Conservation (phyloP, 768 basidiomycete species). For the Pleurotus citrinopileatus region DNA sequence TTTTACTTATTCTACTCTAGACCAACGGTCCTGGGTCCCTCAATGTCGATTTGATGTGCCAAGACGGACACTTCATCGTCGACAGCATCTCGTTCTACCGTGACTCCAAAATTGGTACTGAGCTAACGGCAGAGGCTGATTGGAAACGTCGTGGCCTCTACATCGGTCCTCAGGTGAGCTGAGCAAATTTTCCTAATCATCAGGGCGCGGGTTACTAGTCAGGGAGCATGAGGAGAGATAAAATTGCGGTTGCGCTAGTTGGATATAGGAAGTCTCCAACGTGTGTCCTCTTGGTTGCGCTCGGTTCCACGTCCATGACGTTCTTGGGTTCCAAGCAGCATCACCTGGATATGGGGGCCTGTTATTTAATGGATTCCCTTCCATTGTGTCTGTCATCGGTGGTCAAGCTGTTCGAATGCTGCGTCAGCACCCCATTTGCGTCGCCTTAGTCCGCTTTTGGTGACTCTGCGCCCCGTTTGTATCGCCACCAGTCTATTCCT, state of each 20-base stretch:
- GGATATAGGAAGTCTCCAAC: background rate
- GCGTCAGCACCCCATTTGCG: background rate
- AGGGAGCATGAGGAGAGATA: background rate
- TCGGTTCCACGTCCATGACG: background rate
- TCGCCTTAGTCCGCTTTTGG: background rate
- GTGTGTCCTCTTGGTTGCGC: background rate
- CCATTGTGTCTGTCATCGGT: background rate
- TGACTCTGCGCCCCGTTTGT: background rate
- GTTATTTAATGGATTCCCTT: background rate
- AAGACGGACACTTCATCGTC: slow-evolving; percentile 78
- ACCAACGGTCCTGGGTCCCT: slow-evolving; percentile 58
- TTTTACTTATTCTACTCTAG: slow-evolving; percentile 28
- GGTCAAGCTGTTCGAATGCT: background rate
- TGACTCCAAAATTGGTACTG: slow-evolving; percentile 68
- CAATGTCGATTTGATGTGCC: slow-evolving; percentile 73
- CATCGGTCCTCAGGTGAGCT: slow-evolving; percentile 80
- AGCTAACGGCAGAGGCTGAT: slow-evolving; percentile 84
- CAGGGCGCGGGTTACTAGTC: background rate
- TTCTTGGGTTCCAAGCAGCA: background rate
- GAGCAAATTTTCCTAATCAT: background rate
- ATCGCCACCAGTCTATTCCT: slow-evolving; percentile 7
- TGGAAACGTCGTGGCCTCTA: slow-evolving; percentile 92
- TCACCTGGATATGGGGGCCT: slow-evolving; percentile 1
- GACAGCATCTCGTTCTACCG: slow-evolving; percentile 89
- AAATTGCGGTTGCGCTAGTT: background rate